Evolutionary conservation across 2,329 filamentous ascomycete species (phyloP).

Genomic region (Fusarium camptoceras): DNA sequence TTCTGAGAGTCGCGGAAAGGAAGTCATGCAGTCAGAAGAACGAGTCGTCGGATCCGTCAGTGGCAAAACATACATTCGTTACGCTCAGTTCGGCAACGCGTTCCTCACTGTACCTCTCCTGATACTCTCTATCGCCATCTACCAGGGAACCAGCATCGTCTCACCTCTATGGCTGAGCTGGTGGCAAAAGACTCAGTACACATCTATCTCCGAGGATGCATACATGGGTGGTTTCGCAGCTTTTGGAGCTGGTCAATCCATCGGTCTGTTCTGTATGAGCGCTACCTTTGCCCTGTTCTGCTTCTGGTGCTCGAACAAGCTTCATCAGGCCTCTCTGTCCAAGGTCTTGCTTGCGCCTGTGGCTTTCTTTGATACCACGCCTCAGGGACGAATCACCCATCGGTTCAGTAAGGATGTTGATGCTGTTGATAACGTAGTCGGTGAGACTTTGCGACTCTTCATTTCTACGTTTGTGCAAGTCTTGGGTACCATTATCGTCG

Average conservation of each 20-base stretch:
- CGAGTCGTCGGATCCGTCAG: conserved; percentile 26
- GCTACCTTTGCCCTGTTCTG: conserved; percentile 23
- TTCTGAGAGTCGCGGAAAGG: conserved; percentile 1
- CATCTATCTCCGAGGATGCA: conserved; percentile 6
- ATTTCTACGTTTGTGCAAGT: conserved; percentile 27
- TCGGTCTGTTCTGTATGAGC: conserved; percentile 25
- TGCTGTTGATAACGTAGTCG: conserved; percentile 28
- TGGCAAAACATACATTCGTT: conserved; percentile 22
- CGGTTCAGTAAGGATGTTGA: conserved; percentile 29
- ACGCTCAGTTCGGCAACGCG: conserved; percentile 27
- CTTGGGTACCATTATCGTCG: conserved; percentile 20
- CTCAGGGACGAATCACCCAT: conserved; percentile 27
- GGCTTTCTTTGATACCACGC: conserved; percentile 28
- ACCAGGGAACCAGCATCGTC: conserved; percentile 25
- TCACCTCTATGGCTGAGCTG: conserved; percentile 30
- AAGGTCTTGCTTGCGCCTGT: conserved; percentile 12
- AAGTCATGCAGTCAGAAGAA: conserved; percentile 31
- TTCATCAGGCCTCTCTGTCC: conserved; percentile 15
- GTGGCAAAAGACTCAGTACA: conserved; percentile 27
- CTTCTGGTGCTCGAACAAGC: conserved; percentile 34
- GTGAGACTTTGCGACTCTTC: conserved; percentile 18
- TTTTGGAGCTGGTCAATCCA: conserved; percentile 13
- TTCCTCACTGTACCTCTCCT: conserved; percentile 20
- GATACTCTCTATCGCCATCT: conserved; percentile 7
- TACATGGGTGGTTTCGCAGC: conserved; percentile 34